Evolutionary conservation across 2,329 filamentous ascomycete species (phyloP).

Genomic region (Sclerotinia subarctica): DNA sequence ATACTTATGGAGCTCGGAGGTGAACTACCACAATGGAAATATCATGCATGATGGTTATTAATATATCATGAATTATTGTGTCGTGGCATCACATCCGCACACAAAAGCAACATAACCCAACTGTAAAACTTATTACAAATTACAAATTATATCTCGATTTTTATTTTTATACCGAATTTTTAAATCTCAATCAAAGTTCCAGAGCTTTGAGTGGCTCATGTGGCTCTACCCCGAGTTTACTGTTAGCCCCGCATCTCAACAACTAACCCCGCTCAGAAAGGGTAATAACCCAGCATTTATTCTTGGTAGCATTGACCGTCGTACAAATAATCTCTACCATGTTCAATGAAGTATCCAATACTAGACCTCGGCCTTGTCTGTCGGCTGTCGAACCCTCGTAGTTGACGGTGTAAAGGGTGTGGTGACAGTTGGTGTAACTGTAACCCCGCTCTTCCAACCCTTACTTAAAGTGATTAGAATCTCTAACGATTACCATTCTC

Average conservation of each 20-base stretch:
- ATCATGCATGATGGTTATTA: background rate
- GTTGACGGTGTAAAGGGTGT: background rate
- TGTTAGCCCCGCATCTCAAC: background rate
- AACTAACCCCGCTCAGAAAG: background rate
- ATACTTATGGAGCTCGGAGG: background rate
- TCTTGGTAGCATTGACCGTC: background rate
- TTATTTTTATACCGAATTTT: background rate
- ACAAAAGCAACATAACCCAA: no score
- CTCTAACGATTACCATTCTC: background rate
- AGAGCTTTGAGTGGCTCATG: background rate
- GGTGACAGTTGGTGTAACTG: background rate
- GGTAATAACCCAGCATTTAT: background rate
- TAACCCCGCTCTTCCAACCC: conserved; percentile 3
- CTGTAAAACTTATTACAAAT: background rate
- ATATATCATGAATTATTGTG: background rate
- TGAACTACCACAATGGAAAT: background rate
- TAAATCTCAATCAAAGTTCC: background rate
- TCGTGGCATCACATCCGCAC: background rate
- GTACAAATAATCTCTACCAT: background rate
- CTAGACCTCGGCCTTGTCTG: background rate
- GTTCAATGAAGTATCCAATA: background rate
- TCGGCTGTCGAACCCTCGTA: background rate
- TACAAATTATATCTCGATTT: background rate
- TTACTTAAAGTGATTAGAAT: conserved; percentile 11
- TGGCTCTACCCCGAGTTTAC: conserved; percentile 9